Percentiles rank a stretch among this genome's conserved stretches.
phyloP scores from a whole-genome alignment of 345 rosid species.

The Arabidopsis arenosa region DNA sequence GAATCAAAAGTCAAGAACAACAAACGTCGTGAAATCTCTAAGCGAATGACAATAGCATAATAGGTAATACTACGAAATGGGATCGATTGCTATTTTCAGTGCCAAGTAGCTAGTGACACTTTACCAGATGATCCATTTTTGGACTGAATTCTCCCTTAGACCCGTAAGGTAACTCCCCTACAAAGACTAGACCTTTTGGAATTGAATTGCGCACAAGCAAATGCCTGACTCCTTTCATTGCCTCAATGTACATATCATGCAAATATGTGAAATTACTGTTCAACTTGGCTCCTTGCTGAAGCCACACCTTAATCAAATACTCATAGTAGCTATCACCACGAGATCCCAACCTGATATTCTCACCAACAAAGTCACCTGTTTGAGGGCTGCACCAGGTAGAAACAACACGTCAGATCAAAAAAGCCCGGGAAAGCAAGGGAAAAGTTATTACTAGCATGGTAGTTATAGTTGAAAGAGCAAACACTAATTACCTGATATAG shows the following conservation, averaged over 20 bases:
- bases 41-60: neutral
- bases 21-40: neutral
- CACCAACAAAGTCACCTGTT: slow-evolving; percentile 84
- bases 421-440: neutral
- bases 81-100: slow-evolving; percentile 7
- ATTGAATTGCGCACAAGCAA: slow-evolving; percentile 81
- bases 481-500: slow-evolving; percentile 69
- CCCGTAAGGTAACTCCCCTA: slow-evolving; percentile 94
- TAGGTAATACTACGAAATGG: neutral
- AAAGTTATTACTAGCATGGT: neutral
- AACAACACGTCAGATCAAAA: slow-evolving; percentile 37
- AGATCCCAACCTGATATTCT: slow-evolving; percentile 95
- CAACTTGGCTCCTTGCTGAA: slow-evolving; percentile 67
- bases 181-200: slow-evolving; percentile 85
- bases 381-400: slow-evolving; percentile 65
- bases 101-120: slow-evolving; percentile 39
- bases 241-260: slow-evolving; percentile 87
- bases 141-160: slow-evolving; percentile 80
- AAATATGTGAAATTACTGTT: slow-evolving; percentile 65
- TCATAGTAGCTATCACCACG: slow-evolving; percentile 99
- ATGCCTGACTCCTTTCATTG: slow-evolving; percentile 93
- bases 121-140: slow-evolving; percentile 99
- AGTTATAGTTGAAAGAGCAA: slow-evolving; percentile 3
- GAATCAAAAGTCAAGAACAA: slow-evolving; percentile 18
- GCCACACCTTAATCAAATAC: slow-evolving; percentile 94